These are phyloP conservation scores for Echinosophora koreensis DNA, from an alignment of 306 rosid species.

Conservation along the genomic window DNA sequence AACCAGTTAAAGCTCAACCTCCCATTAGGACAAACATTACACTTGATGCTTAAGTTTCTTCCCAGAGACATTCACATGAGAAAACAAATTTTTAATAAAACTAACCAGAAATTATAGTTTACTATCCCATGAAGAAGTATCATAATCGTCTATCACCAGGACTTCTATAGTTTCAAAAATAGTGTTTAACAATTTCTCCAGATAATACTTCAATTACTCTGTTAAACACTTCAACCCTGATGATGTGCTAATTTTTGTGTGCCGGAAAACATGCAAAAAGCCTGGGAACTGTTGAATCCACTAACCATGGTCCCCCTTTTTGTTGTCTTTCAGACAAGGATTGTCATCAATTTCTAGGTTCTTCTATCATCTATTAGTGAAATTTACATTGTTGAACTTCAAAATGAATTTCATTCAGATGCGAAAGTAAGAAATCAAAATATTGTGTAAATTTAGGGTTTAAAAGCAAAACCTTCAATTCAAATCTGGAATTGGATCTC, in stretches of 20 bases:
- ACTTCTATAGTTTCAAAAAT: not conserved
- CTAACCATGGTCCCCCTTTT: not conserved
- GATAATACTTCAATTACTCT: not conserved
- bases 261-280: slow-evolving; percentile 24
- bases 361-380: too few species aligned
- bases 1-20: slow-evolving; percentile 31
- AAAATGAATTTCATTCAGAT: too few species aligned
- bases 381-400: too few species aligned
- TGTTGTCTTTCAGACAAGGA: not conserved
- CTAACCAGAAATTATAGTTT: not conserved
- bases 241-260: not conserved
- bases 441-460: too few species aligned
- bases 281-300: not conserved
- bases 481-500: too few species aligned
- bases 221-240: not conserved
- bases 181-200: not conserved
- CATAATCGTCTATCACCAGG: not conserved
- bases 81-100: not conserved
- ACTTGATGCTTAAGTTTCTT: not conserved
- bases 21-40: slow-evolving; percentile 31
- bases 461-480: too few species aligned
- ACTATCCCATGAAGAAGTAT: not conserved
- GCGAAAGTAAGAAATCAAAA: too few species aligned
- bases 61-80: not conserved
- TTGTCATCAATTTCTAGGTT: too few species aligned